Evolutionary conservation across 1,284 basidiomycete genomes (phyloP).

Genomic region (Agroathelia rolfsii): DNA sequence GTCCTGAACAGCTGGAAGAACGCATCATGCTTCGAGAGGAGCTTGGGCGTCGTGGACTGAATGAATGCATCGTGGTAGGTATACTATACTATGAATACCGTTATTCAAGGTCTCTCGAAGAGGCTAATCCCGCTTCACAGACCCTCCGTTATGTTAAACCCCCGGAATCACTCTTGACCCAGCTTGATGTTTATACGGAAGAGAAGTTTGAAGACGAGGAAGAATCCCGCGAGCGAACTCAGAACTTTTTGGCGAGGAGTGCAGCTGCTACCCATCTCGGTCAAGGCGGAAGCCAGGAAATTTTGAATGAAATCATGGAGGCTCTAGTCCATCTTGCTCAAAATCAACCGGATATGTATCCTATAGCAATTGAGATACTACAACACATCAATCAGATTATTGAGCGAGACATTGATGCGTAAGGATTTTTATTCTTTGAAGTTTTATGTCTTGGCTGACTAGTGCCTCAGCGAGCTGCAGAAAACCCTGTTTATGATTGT

Average conservation of each 20-base stretch:
- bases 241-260: constrained; percentile 29
- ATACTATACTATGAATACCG: neutral
- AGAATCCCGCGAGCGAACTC: constrained; percentile 61
- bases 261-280: too few species aligned
- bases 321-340: constrained; percentile 48
- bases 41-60: constrained; percentile 69
- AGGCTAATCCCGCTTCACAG: constrained; percentile 25
- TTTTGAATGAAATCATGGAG: constrained; percentile 41
- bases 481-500: constrained; percentile 50
- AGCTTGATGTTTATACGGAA: constrained; percentile 75
- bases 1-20: constrained; percentile 70
- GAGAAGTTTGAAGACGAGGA: constrained; percentile 87
- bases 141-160: constrained; percentile 67
- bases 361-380: constrained; percentile 43
- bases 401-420: constrained; percentile 54
- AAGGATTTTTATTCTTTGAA: constrained; percentile 20
- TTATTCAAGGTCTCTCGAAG: constrained; percentile 1
- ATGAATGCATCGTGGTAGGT: constrained; percentile 75
- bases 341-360: constrained; percentile 47
- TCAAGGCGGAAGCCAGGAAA: constrained; percentile 31
- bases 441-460: neutral
- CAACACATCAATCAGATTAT: constrained; percentile 46
- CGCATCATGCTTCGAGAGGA: constrained; percentile 74
- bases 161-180: constrained; percentile 63
- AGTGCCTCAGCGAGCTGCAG: constrained; percentile 48